Base-by-base conservation (phyloP, 768 basidiomycete species). In the Xerocomellus dryophilus region DNA sequence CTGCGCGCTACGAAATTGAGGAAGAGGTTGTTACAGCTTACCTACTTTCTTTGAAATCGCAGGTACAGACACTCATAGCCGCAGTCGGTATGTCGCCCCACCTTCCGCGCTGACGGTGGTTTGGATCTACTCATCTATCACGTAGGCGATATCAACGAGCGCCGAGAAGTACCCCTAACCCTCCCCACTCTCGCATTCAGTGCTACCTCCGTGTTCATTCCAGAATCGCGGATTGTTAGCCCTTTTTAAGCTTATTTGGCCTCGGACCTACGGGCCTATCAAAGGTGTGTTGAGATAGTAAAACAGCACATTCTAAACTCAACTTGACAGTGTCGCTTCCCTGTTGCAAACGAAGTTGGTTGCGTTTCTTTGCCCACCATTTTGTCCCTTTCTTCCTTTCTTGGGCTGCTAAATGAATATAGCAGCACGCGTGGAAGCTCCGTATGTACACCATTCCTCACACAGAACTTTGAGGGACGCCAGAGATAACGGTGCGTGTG, bases 121-220 rank as follows among this genome's bases (percentile, higher is more conserved):
- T 34, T 34, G 11, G 32, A 34, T 34, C 14, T 34, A 12, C 32
- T 14, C 4, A 34, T 14, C 1, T 27, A 8, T 27, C 32, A 14
- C 32, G 12, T 11, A 63, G 62, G 62, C 0, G 62, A 63, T 18
- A 54, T 64, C 42, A 56, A 54, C n/a, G 58, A 53, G 9, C 23
- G n/a, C n/a, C n/a, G n/a, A n/a, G n/a, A 43, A 45, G 23, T 17
- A 63, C n/a, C 62, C 58, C 6, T 5, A 50, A 2, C 32, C 60
- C 21, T 57, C 2, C 31, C 50, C 7, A 5, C 7, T 15, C 40
- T 63, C 18, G 4, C 14, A 18, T 52, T 54, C 18, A 35, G 47
- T 2, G 35, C 64, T 5, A 12, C 23, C 3, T 14, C 3, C 18
- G 4, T 63, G 20, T 50, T 64, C 39, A 18, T 63, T 18, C 58